Base-by-base conservation (phyloP, 2,329 filamentous ascomycete genomes). In the Delphinella strobiligena region DNA sequence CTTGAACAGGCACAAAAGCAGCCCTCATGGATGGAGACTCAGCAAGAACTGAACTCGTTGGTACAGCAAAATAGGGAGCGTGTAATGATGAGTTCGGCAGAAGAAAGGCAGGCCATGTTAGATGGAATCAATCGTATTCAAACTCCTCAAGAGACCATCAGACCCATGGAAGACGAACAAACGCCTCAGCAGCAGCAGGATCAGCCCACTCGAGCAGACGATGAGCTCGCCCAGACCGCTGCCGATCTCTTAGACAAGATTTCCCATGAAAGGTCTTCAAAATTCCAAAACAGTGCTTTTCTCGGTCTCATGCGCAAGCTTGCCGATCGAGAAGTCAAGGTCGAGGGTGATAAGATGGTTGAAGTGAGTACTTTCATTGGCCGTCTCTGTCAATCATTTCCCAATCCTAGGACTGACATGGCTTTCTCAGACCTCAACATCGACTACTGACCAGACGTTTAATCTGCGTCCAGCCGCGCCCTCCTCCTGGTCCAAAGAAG, bases 271-370 rank as follows among this genome's bases (percentile, higher is more conserved):
- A 71, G 75, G 42, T 79, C 72, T 40, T 64, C 76, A 34, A 89
- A 89, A 54, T 91, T 91, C 58, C 75, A 78, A 50, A 75, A 87
- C 53, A 88, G 82, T 48, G 74, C 74, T 43, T 93, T 93, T 53
- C 61, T 89, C 1, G 68, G 72, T 3, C 64, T 93, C 34, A 91
- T 93, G 84, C 74, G 81, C 19, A 72, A 75, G 43, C 73, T 91
- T 40, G 72, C 80, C 37, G 77, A 84, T 53, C 68, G 72, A 40
- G 78, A 91, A 61, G 75, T 87, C 11, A 72, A 72, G 36, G 76
- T 91, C 29, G 71, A 83, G 47, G 82, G 79, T 31, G 79, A 85
- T 54, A 73, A 75, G 50, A 67, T 82, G 51, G 74, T 81, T 34
- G 69, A 73, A 51, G 62, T 66, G 43, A 54, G 55, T 44, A 62